Evolutionary conservation across 2,329 filamentous ascomycete genomes (phyloP).

Genomic region (Sordariomycetes sp.): DNA sequence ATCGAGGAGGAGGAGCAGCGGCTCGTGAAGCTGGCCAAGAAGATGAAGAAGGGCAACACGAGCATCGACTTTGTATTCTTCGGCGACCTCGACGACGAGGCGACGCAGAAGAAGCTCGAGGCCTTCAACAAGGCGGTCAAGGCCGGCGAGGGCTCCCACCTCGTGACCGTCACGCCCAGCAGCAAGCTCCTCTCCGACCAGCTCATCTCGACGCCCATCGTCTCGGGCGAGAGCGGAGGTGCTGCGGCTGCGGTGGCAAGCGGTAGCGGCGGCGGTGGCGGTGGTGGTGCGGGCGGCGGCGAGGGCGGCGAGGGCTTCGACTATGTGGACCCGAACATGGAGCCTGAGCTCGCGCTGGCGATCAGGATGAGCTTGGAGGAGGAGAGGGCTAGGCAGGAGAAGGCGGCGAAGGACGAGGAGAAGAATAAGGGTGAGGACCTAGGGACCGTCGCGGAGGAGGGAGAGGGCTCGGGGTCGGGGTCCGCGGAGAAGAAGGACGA

Average conservation of each 20-base stretch:
- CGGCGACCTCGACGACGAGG: constrained; percentile 84
- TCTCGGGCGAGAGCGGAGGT: constrained; percentile 67
- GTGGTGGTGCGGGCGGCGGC: constrained; percentile 51
- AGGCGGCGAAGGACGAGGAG: constrained; percentile 55
- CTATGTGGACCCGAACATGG: constrained; percentile 71
- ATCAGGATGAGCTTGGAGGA: constrained; percentile 97
- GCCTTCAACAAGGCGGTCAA: constrained; percentile 93
- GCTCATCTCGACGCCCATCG: constrained; percentile 78
- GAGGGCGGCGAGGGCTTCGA: constrained; percentile 52
- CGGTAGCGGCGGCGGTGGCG: constrained; percentile 47
- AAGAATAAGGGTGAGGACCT: constrained; percentile 64
- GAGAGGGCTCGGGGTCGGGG: constrained; percentile 33
- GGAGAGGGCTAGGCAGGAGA: constrained; percentile 88
- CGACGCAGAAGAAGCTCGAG: constrained; percentile 80
- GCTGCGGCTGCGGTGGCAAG: constrained; percentile 40
- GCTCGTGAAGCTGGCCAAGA: constrained; percentile 81
- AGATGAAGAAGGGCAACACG: constrained; percentile 97
- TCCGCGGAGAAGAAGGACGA: constrained; percentile 28
- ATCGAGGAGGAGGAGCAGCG: constrained; percentile 84
- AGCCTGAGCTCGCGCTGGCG: constrained; percentile 89
- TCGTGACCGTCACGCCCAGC: constrained; percentile 83
- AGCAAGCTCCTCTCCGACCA: constrained; percentile 88
- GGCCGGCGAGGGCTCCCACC: constrained; percentile 78
- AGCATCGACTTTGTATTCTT: constrained; percentile 93
- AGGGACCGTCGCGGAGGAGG: constrained; percentile 74